Evolutionary conservation across 768 basidiomycete genomes (phyloP).

Genomic region (Cystobasidium tubakii): DNA sequence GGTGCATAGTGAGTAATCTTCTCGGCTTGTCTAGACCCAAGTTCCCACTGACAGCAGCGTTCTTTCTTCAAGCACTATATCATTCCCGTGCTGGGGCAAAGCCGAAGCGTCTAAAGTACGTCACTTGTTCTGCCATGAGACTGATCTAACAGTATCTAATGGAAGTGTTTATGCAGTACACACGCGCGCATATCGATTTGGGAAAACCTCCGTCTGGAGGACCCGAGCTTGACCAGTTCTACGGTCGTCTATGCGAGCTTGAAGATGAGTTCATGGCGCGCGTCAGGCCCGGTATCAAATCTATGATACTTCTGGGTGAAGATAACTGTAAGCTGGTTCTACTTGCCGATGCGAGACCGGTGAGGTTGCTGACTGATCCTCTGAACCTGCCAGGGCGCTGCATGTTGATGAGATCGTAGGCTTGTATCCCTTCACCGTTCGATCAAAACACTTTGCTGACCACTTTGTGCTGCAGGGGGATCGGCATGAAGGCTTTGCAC

Average conservation of each 20-base stretch:
- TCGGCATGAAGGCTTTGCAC: conserved; percentile 3
- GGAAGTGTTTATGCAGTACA: not conserved
- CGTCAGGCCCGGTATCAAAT: not conserved
- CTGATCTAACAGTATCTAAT: not conserved
- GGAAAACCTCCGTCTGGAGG: conserved; percentile 1
- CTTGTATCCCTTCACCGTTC: not conserved
- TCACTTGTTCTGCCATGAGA: not conserved
- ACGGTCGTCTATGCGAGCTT: not conserved
- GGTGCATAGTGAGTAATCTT: not conserved
- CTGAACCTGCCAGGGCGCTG: conserved; percentile 27
- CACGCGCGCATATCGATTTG: conserved; percentile 13
- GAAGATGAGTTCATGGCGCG: conserved; percentile 7
- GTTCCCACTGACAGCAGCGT: too few species aligned
- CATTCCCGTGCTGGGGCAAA: not conserved
- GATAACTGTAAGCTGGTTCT: not conserved
- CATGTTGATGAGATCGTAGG: conserved; percentile 11
- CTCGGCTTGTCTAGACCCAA: not conserved
- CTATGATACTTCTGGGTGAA: not conserved
- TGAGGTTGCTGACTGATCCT: too few species aligned
- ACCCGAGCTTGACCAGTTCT: conserved; percentile 20
- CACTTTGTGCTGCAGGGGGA: not conserved
- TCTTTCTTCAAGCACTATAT: not conserved
- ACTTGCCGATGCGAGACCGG: too few species aligned
- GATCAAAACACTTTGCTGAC: too few species aligned
- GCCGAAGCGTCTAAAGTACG: not conserved